Conservation (phyloP, 2,329 filamentous ascomycete species). For the Fusarium nelsonii region DNA sequence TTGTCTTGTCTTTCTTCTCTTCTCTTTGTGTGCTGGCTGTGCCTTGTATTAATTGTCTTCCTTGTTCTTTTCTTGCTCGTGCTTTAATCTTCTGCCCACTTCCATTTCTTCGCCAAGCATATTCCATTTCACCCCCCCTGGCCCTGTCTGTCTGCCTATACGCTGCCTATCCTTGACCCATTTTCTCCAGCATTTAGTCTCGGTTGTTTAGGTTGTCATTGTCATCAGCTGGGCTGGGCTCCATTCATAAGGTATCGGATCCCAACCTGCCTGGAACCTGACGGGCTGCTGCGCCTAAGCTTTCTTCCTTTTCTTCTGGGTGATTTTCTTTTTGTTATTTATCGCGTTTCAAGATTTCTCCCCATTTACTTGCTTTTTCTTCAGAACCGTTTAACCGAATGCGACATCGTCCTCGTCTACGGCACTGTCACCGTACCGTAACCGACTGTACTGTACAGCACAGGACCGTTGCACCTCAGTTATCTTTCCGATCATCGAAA, state of each 20-base stretch:
- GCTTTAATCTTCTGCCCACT: slow-evolving; percentile 32
- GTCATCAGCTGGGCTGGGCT: slow-evolving; percentile 42
- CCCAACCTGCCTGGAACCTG: slow-evolving; percentile 26
- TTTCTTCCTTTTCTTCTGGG: slow-evolving; percentile 17
- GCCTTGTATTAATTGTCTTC: slow-evolving; percentile 21
- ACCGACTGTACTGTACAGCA: neutral
- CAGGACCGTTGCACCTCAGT: slow-evolving; percentile 2
- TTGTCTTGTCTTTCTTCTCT: slow-evolving; percentile 3
- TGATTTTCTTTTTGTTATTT: slow-evolving; percentile 23
- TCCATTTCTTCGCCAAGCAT: slow-evolving; percentile 34
- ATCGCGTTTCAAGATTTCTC: slow-evolving; percentile 5
- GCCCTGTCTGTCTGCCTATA: slow-evolving; percentile 24
- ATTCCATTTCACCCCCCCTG: slow-evolving; percentile 5
- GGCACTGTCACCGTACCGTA: neutral
- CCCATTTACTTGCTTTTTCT: slow-evolving; percentile 1
- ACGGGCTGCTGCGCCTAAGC: slow-evolving; percentile 17
- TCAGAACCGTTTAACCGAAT: slow-evolving; percentile 16
- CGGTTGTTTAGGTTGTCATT: slow-evolving; percentile 27
- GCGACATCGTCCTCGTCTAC: slow-evolving; percentile 34
- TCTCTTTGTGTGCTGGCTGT: slow-evolving; percentile 13
- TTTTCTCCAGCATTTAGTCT: slow-evolving; percentile 17
- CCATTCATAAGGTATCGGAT: slow-evolving; percentile 34
- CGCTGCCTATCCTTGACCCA: slow-evolving; percentile 10
- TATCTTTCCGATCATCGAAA: slow-evolving; percentile 24
- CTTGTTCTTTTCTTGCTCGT: slow-evolving; percentile 18